Evolutionary conservation across 164 flowering plant genomes (phyloP).

Genomic region (Paratinospora sagittata): DNA sequence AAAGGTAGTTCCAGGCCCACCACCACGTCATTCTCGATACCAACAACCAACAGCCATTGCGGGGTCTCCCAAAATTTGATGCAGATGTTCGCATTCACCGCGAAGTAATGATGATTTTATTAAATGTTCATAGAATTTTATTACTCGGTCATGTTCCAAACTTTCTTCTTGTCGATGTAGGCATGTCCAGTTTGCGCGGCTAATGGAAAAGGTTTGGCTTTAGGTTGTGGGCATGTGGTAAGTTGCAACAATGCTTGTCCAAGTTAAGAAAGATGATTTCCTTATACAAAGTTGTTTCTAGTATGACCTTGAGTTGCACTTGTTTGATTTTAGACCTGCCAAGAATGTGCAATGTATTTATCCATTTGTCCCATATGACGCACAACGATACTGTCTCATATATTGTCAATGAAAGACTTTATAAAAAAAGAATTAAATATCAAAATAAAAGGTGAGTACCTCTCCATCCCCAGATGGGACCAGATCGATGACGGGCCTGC

Average conservation of each 20-base stretch:
- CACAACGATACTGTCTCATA: too few species aligned
- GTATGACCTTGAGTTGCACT: background rate
- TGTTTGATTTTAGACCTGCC: constrained; percentile 34
- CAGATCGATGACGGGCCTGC: too few species aligned
- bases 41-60: constrained; percentile 5
- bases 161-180: background rate
- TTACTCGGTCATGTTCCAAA: background rate
- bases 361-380: constrained; percentile 52
- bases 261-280: background rate
- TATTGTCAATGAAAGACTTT: too few species aligned
- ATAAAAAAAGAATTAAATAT: too few species aligned
- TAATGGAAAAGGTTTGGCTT: constrained; percentile 48
- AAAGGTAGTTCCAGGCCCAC: constrained; percentile 46
- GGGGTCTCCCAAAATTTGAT: constrained; percentile 15
- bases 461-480: too few species aligned
- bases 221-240: constrained; percentile 60
- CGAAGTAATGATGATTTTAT: constrained; percentile 22
- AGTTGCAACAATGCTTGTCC: constrained; percentile 4
- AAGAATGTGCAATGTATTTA: constrained; percentile 39
- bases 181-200: constrained; percentile 54
- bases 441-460: too few species aligned
- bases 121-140: background rate
- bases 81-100: constrained; percentile 15
- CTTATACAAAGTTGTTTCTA: background rate
- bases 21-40: constrained; percentile 33